Percentiles rank a stretch among this genome's conserved stretches.
Conservation (phyloP, 306 rosid genomes). For the Adenanthera pavonina region DNA sequence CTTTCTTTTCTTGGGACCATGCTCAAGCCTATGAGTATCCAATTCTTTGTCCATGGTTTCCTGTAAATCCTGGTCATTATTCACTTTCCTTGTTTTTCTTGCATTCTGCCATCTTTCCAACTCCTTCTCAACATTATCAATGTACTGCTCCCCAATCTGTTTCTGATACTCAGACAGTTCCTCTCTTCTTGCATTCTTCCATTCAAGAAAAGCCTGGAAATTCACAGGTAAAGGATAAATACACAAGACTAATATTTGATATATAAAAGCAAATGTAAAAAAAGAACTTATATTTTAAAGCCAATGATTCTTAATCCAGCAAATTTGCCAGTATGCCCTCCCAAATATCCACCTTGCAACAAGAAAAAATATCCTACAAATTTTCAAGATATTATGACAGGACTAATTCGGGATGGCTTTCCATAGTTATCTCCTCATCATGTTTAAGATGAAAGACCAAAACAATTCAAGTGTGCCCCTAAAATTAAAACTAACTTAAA, state of each 20-base stretch:
- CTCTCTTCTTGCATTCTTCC: constrained; percentile 90
- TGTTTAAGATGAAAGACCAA: constrained; percentile 27
- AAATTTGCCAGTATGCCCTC: background rate
- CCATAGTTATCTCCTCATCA: background rate
- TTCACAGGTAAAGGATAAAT: constrained; percentile 14
- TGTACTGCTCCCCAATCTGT: constrained; percentile 84
- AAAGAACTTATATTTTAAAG: background rate
- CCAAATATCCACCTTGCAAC: constrained; percentile 11
- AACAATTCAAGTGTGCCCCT: constrained; percentile 20
- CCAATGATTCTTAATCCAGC: constrained; percentile 20
- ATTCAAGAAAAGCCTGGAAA: constrained; percentile 75
- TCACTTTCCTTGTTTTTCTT: constrained; percentile 71
- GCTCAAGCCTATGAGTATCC: constrained; percentile 97
- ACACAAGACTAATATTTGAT: background rate
- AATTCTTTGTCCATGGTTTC: constrained; percentile 99
- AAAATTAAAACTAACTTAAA: background rate
- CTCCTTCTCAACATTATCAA: constrained; percentile 90
- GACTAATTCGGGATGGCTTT: background rate
- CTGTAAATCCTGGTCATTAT: constrained; percentile 77
- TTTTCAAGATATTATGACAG: background rate
- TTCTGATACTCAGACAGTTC: constrained; percentile 85
- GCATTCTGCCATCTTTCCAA: constrained; percentile 97
- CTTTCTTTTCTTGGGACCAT: constrained; percentile 94
- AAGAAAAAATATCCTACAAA: constrained; percentile 7
- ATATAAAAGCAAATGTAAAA: background rate